Conservation (phyloP, 1,139 yeast genomes). For the Sugiyamaella pinicola region DNA sequence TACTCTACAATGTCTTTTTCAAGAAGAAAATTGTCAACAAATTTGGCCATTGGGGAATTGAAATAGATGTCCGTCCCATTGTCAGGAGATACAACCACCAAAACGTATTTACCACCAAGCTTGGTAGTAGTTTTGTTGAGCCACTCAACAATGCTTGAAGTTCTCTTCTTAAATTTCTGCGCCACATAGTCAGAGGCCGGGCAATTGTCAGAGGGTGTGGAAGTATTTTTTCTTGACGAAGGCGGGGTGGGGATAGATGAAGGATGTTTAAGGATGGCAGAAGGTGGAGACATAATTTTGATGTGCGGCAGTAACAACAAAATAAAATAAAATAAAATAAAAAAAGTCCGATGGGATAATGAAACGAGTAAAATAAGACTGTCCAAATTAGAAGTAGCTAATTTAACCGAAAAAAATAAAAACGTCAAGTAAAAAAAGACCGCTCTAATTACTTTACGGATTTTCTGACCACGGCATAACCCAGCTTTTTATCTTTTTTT, state of each 20-base stretch:
- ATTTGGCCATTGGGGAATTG: slow-evolving; percentile 23
- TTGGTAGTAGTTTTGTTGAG: slow-evolving; percentile 19
- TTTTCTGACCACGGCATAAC: neutral
- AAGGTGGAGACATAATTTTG: neutral
- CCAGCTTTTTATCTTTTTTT: slow-evolving; percentile 1
- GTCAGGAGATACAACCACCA: slow-evolving; percentile 22
- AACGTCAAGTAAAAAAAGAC: neutral
- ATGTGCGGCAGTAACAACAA: too few relatives aligned
- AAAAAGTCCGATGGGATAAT: too few relatives aligned
- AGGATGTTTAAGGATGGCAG: neutral
- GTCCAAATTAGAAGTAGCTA: too few relatives aligned
- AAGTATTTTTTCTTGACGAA: slow-evolving; percentile 7
- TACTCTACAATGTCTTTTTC: slow-evolving; percentile 17
- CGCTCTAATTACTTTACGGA: too few relatives aligned
- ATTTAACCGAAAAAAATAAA: neutral
- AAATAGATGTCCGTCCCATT: slow-evolving; percentile 22
- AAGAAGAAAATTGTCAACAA: slow-evolving; percentile 25
- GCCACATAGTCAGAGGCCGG: neutral
- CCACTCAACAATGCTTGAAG: slow-evolving; percentile 20
- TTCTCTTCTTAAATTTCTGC: slow-evolving; percentile 8
- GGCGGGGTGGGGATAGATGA: slow-evolving; percentile 5
- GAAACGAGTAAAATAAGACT: neutral
- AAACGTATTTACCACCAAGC: slow-evolving; percentile 20
- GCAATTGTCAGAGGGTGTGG: slow-evolving; percentile 1
- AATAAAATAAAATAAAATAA: too few relatives aligned